These are phyloP conservation scores for Buddleja alternifolia DNA, from an alignment of 257 asterid species.

Conservation along the genomic window DNA sequence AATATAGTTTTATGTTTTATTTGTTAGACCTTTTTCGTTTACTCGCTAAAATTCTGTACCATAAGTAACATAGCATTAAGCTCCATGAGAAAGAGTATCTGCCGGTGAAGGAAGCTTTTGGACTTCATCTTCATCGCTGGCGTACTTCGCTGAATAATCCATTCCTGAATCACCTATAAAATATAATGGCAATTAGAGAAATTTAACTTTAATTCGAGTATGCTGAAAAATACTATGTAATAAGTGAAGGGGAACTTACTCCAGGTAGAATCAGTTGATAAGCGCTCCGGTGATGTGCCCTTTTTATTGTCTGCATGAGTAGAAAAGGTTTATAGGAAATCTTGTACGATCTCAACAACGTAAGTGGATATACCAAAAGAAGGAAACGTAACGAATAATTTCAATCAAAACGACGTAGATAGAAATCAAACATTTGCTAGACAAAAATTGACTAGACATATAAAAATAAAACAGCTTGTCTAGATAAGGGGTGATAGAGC, in stretches of 20 bases:
- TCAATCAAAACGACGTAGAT: neutral
- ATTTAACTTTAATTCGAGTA: no score
- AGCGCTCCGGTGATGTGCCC: conserved; percentile 31
- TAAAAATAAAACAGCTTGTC: neutral
- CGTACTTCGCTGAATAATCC: conserved; percentile 35
- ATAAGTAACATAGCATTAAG: no score
- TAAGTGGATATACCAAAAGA: neutral
- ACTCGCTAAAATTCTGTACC: no score
- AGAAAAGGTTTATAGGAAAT: neutral
- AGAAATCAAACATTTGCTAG: no score
- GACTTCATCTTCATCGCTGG: conserved; percentile 33
- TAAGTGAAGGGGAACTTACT: conserved; percentile 27
- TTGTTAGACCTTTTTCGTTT: no score
- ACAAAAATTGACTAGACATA: no score
- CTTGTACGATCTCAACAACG: neutral
- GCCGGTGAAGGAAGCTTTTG: conserved; percentile 40
- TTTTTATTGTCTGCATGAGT: conserved; percentile 25
- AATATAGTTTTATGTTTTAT: no score
- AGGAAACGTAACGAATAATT: neutral
- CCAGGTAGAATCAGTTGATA: conserved; percentile 30
- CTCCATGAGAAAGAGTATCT: conserved; percentile 27
- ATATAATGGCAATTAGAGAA: neutral
- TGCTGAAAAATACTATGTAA: no score
- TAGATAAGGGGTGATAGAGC: no score
- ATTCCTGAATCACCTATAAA: conserved; percentile 54